These are phyloP conservation scores for Fraxinus greggii DNA, from an alignment of 305 asterid genomes.

Conservation along the genomic window DNA sequence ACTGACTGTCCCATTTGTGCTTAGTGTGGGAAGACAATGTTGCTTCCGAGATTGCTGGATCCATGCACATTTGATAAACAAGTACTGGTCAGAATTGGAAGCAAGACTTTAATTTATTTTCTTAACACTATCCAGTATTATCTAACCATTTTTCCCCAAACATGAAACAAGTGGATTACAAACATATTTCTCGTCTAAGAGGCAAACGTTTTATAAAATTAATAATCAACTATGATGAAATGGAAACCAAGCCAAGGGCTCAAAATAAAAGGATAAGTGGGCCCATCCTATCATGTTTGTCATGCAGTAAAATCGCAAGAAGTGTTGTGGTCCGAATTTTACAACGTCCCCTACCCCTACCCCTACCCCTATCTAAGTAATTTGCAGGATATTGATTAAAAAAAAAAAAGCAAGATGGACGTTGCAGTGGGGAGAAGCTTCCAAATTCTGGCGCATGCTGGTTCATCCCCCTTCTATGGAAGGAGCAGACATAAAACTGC, in stretches of 20 bases:
- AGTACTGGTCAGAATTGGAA: neutral
- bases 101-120: neutral
- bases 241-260: neutral
- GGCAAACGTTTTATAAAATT: neutral
- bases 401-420: conserved; percentile 38
- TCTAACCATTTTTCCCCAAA: neutral
- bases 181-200: neutral
- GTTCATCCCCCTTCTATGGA: conserved; percentile 39
- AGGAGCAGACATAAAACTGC: conserved; percentile 33
- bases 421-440: conserved; percentile 45
- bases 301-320: conserved; percentile 26
- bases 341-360: conserved; percentile 7
- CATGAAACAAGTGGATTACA: neutral
- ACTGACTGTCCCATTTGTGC: neutral
- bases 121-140: neutral
- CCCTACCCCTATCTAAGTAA: conserved; percentile 7
- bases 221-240: neutral
- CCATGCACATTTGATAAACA: neutral
- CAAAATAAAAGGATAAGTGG: conserved; percentile 45
- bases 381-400: conserved; percentile 5
- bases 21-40: neutral
- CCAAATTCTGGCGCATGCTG: conserved; percentile 42
- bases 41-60: neutral
- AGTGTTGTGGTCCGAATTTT: conserved; percentile 36
- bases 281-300: conserved; percentile 37